Evolutionary conservation across 208 protist genomes (phyloP).

Genomic region (Borovskyia barvae): DNA sequence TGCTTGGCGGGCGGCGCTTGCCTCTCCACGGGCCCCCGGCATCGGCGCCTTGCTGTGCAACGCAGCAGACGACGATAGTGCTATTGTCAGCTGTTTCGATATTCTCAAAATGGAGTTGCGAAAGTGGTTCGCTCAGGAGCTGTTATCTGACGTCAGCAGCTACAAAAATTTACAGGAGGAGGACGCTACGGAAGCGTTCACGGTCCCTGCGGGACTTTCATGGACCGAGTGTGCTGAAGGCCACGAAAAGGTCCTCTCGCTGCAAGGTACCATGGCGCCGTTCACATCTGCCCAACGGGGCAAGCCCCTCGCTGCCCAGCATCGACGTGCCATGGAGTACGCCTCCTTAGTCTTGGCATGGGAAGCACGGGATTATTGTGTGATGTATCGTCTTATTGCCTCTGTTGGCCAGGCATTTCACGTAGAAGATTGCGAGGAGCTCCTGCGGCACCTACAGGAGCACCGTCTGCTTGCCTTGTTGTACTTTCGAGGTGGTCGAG

Average conservation of each 20-base stretch:
- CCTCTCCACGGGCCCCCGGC: neutral
- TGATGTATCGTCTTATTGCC: slow-evolving; percentile 43
- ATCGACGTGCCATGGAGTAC: slow-evolving; percentile 59
- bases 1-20: slow-evolving; percentile 14
- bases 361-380: slow-evolving; percentile 58
- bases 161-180: too few relatives aligned
- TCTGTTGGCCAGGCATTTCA: slow-evolving; percentile 20
- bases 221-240: too few relatives aligned
- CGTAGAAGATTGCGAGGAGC: slow-evolving; percentile 62
- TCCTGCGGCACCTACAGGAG: slow-evolving; percentile 53
- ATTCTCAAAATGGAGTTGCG: slow-evolving; percentile 15
- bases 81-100: slow-evolving; percentile 10
- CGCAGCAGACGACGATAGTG: neutral
- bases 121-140: slow-evolving; percentile 17
- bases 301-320: neutral
- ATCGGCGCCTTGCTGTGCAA: too few relatives aligned
- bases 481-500: slow-evolving; percentile 44
- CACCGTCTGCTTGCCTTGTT: slow-evolving; percentile 70
- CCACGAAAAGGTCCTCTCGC: too few relatives aligned
- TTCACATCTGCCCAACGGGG: too few relatives aligned
- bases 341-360: slow-evolving; percentile 66
- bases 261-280: too few relatives aligned
- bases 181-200: too few relatives aligned
- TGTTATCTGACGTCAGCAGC: neutral
- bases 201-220: too few relatives aligned